phyloP scores from a whole-genome alignment of 352 stramenopile genomes.

The Pythium oligandrum region DNA sequence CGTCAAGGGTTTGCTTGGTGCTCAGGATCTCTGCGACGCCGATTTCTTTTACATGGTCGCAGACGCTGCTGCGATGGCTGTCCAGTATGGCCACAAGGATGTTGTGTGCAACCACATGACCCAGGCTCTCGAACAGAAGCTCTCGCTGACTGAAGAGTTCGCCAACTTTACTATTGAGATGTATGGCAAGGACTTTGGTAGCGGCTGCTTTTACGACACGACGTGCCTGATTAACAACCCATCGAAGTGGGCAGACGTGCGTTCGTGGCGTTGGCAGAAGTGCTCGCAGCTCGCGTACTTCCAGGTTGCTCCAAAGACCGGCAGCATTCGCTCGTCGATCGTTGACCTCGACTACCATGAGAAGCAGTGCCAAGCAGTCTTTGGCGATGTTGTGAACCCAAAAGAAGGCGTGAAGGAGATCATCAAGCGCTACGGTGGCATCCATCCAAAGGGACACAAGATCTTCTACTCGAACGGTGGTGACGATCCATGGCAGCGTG shows the following conservation, averaged over 20 bases:
- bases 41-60: conserved; percentile 92
- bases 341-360: conserved; percentile 78
- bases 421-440: conserved; percentile 68
- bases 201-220: conserved; percentile 82
- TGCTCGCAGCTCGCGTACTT: conserved; percentile 86
- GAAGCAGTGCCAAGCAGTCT: conserved; percentile 69
- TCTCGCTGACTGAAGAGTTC: conserved; percentile 57
- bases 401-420: conserved; percentile 52
- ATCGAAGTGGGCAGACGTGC: conserved; percentile 58
- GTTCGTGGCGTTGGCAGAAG: conserved; percentile 87
- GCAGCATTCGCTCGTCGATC: conserved; percentile 57
- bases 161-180: conserved; percentile 77
- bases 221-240: conserved; percentile 48
- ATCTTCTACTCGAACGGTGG: conserved; percentile 83
- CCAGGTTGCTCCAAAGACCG: conserved; percentile 58
- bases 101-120: conserved; percentile 64
- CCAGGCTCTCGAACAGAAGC: conserved; percentile 38
- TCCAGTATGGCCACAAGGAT: conserved; percentile 86
- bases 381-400: conserved; percentile 61
- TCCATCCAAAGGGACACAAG: conserved; percentile 62
- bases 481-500: conserved; percentile 85
- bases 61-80: conserved; percentile 80
- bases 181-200: conserved; percentile 76
- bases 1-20: conserved; percentile 65
- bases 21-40: conserved; percentile 42